These are phyloP conservation scores for Haberlea rhodopensis DNA, from an alignment of 257 asterid species.

Conservation along the genomic window DNA sequence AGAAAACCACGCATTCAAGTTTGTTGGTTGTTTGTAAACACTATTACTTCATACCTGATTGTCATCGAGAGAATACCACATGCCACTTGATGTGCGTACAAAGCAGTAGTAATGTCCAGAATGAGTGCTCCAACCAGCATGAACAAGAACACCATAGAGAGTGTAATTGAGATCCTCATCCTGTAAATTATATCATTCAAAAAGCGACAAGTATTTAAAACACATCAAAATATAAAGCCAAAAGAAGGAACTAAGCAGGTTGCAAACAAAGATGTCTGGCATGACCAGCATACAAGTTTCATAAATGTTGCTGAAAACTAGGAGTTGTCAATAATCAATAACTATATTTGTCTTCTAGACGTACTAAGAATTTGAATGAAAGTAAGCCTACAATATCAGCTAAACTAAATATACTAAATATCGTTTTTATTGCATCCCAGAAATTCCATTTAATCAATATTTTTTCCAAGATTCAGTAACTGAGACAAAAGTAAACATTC, in stretches of 20 bases:
- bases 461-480: not conserved
- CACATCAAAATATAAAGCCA: slow-evolving; percentile 5
- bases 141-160: slow-evolving; percentile 95
- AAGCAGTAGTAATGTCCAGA: slow-evolving; percentile 98
- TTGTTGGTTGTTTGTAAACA: not conserved
- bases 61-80: slow-evolving; percentile 97
- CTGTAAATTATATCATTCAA: slow-evolving; percentile 40
- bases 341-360: not conserved
- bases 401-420: no score
- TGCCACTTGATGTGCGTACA: slow-evolving; percentile 95
- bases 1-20: not conserved
- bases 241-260: slow-evolving; percentile 15
- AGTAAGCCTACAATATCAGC: not conserved
- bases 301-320: not conserved
- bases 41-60: slow-evolving; percentile 58
- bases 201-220: not conserved
- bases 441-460: no score
- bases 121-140: slow-evolving; percentile 94
- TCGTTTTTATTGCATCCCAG: not conserved
- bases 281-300: slow-evolving; percentile 13
- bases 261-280: slow-evolving; percentile 17
- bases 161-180: slow-evolving; percentile 84
- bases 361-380: not conserved
- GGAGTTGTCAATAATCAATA: not conserved
- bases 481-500: no score